Evolutionary conservation across 148 eudicot genomes (phyloP), one percentile per base, ranked within the genome.

Genomic region (Arctostaphylos glauca): DNA sequence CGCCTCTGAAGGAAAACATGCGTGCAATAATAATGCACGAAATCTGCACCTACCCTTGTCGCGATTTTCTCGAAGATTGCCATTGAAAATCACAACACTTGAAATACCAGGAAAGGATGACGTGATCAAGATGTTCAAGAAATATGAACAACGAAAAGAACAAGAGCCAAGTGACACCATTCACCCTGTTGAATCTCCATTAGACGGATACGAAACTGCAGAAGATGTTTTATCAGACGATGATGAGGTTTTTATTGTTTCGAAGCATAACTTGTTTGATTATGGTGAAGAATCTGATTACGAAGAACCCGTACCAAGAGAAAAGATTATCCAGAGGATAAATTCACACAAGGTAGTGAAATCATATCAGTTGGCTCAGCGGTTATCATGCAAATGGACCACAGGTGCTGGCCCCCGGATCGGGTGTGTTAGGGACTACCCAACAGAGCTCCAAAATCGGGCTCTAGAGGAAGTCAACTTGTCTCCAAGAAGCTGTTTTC

Each of bases 391-490:
- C 74, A 88, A 76, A 79, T 95, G 98, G 98, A 91, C 95, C 38
- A 92, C 97, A 1, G 98, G 98, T 19, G 97, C 92, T 0, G 98
- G 98, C 10, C 95, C 98, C 0, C 84, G 98, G 41, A 95, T 95
- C 4, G 98, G 97, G 55, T 95, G 98, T 59, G 83, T 95, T 58
- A 87, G 97, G 81, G 97, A 95, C 82, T 95, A 95, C 81, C 98
- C 98, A 72, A 84, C 91, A 5, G 87, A 86, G 88, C 87, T 95
- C 41, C 98, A 93, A 77, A 82, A 81, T 12, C 90, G 88, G 52
- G 94, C 85, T 70, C 59, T 95, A 64, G 95, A 95, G 84, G 92
- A 91, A 70, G 90, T 90, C n/a, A 70, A 83, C 48, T 83, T 93
- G 84, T 93, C 98, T 56, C 98, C 98, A 19, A 91, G 88, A 86